These are phyloP conservation scores for Yarrowia sp. DNA, from an alignment of 805 yeast genomes.

Conservation along the genomic window DNA sequence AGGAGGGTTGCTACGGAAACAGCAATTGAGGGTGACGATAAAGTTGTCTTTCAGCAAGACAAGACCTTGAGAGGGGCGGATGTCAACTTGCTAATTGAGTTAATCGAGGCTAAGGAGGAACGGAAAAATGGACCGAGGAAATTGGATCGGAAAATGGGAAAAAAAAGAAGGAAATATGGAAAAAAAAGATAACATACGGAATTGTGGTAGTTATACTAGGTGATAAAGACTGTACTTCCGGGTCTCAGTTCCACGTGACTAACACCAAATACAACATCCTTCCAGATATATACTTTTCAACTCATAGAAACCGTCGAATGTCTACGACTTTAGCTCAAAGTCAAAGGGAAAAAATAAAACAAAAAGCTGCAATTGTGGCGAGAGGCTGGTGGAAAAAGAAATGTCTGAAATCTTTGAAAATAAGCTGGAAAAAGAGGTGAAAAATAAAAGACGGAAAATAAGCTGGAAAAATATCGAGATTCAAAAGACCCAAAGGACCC, in stretches of 20 bases:
- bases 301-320: neutral
- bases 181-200: no score
- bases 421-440: neutral
- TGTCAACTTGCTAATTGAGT: slow-evolving; percentile 1
- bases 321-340: no score
- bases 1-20: neutral
- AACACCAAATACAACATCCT: no score
- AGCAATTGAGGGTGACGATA: neutral
- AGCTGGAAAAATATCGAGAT: no score
- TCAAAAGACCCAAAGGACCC: no score
- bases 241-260: no score
- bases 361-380: neutral
- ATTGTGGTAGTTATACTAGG: no score
- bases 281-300: no score
- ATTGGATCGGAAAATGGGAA: neutral
- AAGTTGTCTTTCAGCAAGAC: neutral
- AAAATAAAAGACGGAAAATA: neutral
- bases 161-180: neutral
- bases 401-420: no score
- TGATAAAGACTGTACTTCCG: no score
- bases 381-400: neutral
- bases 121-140: neutral
- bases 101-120: neutral
- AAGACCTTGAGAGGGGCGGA: no score
- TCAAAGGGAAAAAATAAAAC: slow-evolving; percentile 10